Evolutionary conservation across 148 eudicot species (phyloP), one percentile per base, ranked within the genome.

Genomic region (Arctostaphylos glauca): DNA sequence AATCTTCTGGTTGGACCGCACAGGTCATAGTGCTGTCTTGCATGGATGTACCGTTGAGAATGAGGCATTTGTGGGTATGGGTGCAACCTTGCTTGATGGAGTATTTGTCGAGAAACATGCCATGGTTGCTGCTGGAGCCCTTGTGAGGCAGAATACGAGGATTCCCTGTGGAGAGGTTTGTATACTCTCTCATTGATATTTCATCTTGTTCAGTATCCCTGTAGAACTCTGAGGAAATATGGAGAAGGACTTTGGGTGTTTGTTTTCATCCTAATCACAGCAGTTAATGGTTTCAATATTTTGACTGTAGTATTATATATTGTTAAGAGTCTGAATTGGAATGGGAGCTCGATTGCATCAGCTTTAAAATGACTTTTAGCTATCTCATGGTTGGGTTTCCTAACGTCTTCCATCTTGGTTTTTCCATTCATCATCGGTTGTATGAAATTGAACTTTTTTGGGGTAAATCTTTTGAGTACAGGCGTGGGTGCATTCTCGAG

Each of bases 91-190:
- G 84, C 93, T 91, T 76, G 93, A 91, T 78, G 93, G 93, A 15
- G 93, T 89, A 43, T 74, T 86, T 76, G 87, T 91, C n/a, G 93
- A 91, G 83, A 91, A 89, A 80, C 82, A 89, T 81, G 90, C 88
- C 23, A 91, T 91, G 93, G 90, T 91, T 83, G 93, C 93, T 82
- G 93, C 93, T 59, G 93, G 93, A 76, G 88, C 93, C 73, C 91
- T 91, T 83, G 93, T 91, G 60, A 89, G 93, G 73, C 93, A 89
- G 85, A 87, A 91, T 86, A 89, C 91, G 12, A 89, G 89, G 84
- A 87, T 91, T 62, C 93, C 91, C 14, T 70, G 59, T 76, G 93
- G 93, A 77, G 93, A 91, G 93, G 93, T 91, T 85, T 81, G 90
- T 68, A 58, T 31, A 44, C 25, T 82, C 18, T 66, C 75, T 48